phyloP scores from a whole-genome alignment of 495 filamentous ascomycete species.

The Penicillium paradoxum region DNA sequence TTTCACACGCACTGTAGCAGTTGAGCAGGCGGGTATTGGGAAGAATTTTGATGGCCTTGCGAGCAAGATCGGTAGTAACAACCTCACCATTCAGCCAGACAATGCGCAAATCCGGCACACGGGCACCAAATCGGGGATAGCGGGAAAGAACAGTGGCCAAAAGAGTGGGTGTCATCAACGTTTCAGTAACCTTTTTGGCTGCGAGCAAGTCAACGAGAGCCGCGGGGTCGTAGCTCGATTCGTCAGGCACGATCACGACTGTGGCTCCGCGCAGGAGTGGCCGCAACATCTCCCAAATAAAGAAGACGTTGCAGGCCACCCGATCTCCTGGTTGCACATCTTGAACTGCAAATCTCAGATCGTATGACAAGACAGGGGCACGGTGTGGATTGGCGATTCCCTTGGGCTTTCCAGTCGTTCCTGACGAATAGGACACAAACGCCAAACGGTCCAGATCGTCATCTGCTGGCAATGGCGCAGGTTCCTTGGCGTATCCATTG shows the following conservation, averaged over 20 bases:
- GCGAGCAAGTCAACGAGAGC: conserved; percentile 60
- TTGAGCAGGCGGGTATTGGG: conserved; percentile 62
- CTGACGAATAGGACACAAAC: conserved; percentile 63
- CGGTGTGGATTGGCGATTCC: conserved; percentile 65
- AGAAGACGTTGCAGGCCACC: conserved; percentile 70
- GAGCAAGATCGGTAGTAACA: conserved; percentile 61
- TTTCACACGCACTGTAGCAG: conserved; percentile 68
- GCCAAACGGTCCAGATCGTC: conserved; percentile 60
- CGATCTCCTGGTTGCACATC: conserved; percentile 60
- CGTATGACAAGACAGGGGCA: conserved; percentile 60
- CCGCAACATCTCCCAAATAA: conserved; percentile 69
- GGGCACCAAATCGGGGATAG: conserved; percentile 50
- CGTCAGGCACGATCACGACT: conserved; percentile 60
- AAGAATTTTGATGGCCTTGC: conserved; percentile 53
- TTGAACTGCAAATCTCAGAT: conserved; percentile 56
- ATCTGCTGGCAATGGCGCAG: conserved; percentile 44
- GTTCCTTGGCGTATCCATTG: conserved; percentile 35
- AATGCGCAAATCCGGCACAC: conserved; percentile 54
- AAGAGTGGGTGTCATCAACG: conserved; percentile 69
- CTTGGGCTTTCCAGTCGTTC: conserved; percentile 64
- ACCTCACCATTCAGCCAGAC: conserved; percentile 71
- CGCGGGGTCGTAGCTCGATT: conserved; percentile 63
- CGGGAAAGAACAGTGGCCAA: conserved; percentile 58
- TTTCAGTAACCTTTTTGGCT: conserved; percentile 56
- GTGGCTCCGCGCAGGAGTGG: conserved; percentile 65